Evolutionary conservation across 2,329 filamentous ascomycete species (phyloP).

Genomic region (Colletotrichum brevisporum): DNA sequence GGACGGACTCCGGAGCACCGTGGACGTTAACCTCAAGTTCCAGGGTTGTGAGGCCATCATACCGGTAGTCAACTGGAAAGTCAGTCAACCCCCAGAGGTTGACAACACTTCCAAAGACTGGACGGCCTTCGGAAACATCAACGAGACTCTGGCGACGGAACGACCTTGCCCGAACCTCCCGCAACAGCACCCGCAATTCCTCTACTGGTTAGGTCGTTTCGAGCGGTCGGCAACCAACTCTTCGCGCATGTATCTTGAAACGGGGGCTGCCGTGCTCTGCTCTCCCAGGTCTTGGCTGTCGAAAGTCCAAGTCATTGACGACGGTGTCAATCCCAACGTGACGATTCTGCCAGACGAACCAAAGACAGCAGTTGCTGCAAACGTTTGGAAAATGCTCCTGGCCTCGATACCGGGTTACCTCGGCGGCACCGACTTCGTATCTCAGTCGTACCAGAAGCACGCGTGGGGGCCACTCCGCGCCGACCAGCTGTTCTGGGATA

Average conservation of each 20-base stretch:
- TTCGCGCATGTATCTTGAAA: not conserved
- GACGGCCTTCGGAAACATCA: not conserved
- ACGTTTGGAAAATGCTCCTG: conserved; percentile 15
- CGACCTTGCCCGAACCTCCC: conserved; percentile 16
- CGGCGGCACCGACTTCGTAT: not conserved
- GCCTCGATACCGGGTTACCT: not conserved
- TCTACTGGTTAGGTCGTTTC: conserved; percentile 12
- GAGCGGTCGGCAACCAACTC: not conserved
- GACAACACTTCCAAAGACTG: not conserved
- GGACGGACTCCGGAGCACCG: not conserved
- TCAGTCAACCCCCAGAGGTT: not conserved
- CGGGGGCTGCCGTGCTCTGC: conserved; percentile 21
- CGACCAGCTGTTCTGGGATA: not conserved
- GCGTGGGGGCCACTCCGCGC: conserved; percentile 8
- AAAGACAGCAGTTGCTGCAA: not conserved
- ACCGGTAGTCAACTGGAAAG: not conserved
- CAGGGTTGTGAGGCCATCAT: conserved; percentile 15
- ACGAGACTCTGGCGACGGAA: not conserved
- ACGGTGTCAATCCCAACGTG: conserved; percentile 11
- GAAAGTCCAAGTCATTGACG: conserved; percentile 21
- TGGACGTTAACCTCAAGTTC: conserved; percentile 14
- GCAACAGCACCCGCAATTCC: conserved; percentile 2
- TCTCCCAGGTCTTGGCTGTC: conserved; percentile 19
- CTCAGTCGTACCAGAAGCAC: not conserved
- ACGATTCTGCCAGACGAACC: not conserved